phyloP scores from a whole-genome alignment of 495 filamentous ascomycete species.

The Elasticomyces elasticus region DNA sequence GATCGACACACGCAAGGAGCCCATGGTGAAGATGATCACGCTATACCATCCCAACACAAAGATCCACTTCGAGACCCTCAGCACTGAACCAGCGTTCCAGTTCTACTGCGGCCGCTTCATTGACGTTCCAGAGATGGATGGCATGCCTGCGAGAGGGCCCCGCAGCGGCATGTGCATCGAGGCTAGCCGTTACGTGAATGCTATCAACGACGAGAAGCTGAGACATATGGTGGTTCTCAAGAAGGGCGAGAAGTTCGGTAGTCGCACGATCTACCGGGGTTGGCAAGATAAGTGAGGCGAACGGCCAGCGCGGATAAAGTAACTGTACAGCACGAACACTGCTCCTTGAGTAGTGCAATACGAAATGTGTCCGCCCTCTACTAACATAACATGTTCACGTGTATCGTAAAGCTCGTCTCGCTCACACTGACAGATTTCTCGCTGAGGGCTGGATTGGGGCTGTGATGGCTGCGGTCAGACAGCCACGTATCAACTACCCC shows the following conservation, averaged over 20 bases:
- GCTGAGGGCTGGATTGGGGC: too few species aligned
- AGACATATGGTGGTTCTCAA: conserved; percentile 63
- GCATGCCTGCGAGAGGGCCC: conserved; percentile 49
- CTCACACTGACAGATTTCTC: too few species aligned
- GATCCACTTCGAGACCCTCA: conserved; percentile 71
- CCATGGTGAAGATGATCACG: conserved; percentile 53
- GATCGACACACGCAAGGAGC: conserved; percentile 62
- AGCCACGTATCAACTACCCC: too few species aligned
- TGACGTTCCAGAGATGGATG: conserved; percentile 60
- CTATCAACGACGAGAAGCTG: conserved; percentile 71
- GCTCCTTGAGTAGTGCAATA: too few species aligned
- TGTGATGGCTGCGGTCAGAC: too few species aligned
- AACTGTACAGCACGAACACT: too few species aligned
- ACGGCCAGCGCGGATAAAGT: too few species aligned
- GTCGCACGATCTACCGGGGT: conserved; percentile 64
- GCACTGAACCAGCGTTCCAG: conserved; percentile 92
- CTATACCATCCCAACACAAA: conserved; percentile 61
- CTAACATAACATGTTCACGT: too few species aligned
- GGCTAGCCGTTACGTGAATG: conserved; percentile 82
- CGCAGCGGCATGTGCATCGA: conserved; percentile 82
- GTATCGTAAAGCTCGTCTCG: too few species aligned
- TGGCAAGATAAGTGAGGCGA: conserved; percentile 55
- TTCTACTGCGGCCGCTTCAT: conserved; percentile 87
- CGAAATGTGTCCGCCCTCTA: too few species aligned
- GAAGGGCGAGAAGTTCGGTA: conserved; percentile 71